phyloP scores from a whole-genome alignment of 345 rosid genomes.

The Lenwebbia sp. region DNA sequence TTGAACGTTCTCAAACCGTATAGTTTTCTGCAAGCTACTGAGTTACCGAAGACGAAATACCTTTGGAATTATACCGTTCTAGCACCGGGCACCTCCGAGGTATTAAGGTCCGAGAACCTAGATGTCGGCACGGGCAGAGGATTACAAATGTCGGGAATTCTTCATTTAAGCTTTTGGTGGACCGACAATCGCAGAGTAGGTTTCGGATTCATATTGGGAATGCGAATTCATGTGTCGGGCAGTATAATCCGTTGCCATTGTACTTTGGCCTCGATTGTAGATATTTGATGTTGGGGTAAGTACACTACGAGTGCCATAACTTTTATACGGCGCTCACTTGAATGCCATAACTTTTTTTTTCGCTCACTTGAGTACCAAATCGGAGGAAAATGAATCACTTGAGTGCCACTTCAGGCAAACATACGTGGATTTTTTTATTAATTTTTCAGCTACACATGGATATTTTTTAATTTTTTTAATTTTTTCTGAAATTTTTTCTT shows the following conservation, averaged over 20 bases:
- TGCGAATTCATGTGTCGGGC: neutral
- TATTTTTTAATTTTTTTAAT: no score
- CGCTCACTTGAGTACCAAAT: no score
- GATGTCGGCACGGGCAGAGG: neutral
- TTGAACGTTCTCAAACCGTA: neutral
- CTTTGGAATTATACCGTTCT: neutral
- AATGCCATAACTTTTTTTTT: no score
- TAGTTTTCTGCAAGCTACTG: neutral
- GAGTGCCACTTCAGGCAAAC: no score
- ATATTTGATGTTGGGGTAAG: no score
- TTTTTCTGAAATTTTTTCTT: no score
- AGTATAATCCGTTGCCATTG: neutral
- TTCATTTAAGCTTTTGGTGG: neutral
- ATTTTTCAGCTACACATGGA: no score
- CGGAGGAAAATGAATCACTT: no score
- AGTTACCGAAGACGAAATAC: neutral
- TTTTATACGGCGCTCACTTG: no score
- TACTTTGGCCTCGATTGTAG: neutral
- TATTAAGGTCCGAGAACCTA: accelerated
- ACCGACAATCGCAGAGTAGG: neutral
- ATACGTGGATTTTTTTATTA: no score
- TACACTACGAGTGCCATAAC: no score
- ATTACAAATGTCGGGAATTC: neutral
- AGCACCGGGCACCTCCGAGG: neutral
- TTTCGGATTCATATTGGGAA: neutral